Conservation (phyloP, 1,284 basidiomycete genomes). For the Wolfiporia cocos region DNA sequence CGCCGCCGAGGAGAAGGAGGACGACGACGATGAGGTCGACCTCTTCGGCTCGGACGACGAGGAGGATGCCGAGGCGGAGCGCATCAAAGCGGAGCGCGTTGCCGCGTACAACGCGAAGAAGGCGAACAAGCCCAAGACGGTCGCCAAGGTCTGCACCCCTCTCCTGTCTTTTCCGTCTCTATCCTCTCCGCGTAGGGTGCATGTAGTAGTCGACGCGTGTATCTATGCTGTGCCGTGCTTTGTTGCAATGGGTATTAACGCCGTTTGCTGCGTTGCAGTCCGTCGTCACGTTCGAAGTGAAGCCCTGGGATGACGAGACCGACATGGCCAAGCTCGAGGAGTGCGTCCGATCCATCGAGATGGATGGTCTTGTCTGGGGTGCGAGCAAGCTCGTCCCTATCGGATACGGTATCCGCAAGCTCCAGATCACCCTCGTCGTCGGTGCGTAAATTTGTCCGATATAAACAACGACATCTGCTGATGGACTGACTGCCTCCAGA, state of each 20-base stretch:
- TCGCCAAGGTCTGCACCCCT: constrained; percentile 73
- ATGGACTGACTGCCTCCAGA: constrained; percentile 36
- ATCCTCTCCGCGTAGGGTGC: background rate
- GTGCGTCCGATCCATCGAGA: constrained; percentile 80
- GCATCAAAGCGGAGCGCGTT: constrained; percentile 92
- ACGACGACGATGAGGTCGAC: constrained; percentile 88
- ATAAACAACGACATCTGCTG: background rate
- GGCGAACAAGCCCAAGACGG: constrained; percentile 84
- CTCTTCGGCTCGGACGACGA: constrained; percentile 93
- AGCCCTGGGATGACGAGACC: constrained; percentile 99
- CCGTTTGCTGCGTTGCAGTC: constrained; percentile 47
- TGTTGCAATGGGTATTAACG: constrained; percentile 15
- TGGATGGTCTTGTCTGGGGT: constrained; percentile 95
- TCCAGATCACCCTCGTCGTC: constrained; percentile 94
- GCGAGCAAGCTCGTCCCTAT: constrained; percentile 88
- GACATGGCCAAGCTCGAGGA: constrained; percentile 89
- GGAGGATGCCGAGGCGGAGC: constrained; percentile 90
- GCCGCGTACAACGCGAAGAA: constrained; percentile 94
- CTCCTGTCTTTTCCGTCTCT: background rate
- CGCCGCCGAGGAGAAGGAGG: constrained; percentile 68
- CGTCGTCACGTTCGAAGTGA: constrained; percentile 94
- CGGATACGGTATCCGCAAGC: constrained; percentile 89
- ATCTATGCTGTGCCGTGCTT: constrained; percentile 4
- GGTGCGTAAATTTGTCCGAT: constrained; percentile 47
- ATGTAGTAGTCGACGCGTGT: constrained; percentile 14